These are phyloP conservation scores for Naematelia encephala DNA, from an alignment of 768 basidiomycete genomes.

Conservation along the genomic window DNA sequence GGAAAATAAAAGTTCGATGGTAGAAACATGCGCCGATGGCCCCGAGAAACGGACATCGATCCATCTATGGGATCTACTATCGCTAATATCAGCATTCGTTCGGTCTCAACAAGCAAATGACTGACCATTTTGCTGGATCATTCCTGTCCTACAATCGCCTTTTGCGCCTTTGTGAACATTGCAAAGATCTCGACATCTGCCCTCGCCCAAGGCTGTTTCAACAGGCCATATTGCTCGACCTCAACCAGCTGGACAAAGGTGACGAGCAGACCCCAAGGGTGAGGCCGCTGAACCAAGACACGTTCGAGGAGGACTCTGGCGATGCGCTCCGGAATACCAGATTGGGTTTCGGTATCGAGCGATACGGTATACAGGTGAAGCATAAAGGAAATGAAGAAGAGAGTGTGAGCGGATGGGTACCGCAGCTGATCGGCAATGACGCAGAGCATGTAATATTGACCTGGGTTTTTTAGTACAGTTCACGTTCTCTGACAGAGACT, in stretches of 20 bases:
- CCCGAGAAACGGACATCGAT: background rate
- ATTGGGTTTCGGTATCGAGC: constrained; percentile 15
- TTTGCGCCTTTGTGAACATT: background rate
- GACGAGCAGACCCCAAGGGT: constrained; percentile 91
- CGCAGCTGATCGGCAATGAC: constrained; percentile 92
- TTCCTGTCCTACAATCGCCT: background rate
- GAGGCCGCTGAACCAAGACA: constrained; percentile 88
- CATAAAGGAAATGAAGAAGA: constrained; percentile 91
- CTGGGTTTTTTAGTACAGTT: constrained; percentile 53
- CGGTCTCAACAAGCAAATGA: background rate
- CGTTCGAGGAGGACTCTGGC: constrained; percentile 77
- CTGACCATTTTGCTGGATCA: background rate
- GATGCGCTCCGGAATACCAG: constrained; percentile 61
- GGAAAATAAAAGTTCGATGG: background rate
- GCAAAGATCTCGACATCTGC: background rate
- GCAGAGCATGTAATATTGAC: constrained; percentile 89
- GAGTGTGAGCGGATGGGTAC: constrained; percentile 97
- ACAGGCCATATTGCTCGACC: constrained; percentile 55
- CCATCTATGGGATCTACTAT: background rate
- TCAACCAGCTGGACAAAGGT: constrained; percentile 91
- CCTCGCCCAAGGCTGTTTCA: constrained; percentile 34
- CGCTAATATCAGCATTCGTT: background rate
- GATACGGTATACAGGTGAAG: constrained; percentile 69
- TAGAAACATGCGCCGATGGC: background rate
- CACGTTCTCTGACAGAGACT: background rate